Percentiles rank a stretch among this genome's conserved stretches.
phyloP scores from a whole-genome alignment of 208 protist genomes.

The Leishmania amazonensis region DNA sequence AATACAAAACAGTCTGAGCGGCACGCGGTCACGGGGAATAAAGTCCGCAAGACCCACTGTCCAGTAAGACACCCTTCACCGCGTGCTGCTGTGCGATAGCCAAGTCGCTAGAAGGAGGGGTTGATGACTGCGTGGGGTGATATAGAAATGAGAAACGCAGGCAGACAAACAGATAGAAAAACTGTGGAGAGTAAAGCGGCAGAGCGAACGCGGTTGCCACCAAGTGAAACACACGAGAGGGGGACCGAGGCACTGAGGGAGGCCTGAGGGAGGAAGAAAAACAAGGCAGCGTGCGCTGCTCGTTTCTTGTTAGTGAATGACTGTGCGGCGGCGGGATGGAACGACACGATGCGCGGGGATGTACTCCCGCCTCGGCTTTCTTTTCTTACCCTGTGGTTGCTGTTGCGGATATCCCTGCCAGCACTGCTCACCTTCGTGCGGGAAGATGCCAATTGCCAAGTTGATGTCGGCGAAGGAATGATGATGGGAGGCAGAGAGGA shows the following conservation, averaged over 20 bases:
- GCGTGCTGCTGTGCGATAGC: not conserved
- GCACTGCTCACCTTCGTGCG: not conserved
- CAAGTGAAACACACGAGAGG: not conserved
- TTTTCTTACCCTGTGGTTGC: not conserved
- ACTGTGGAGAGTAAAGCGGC: not conserved
- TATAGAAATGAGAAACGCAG: constrained; percentile 7
- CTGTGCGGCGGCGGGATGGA: not conserved
- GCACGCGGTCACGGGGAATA: not conserved
- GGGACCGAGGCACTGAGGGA: not conserved
- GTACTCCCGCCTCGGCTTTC: not conserved
- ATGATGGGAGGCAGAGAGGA: not conserved
- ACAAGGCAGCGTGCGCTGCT: not conserved
- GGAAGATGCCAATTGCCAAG: not conserved
- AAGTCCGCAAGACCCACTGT: not conserved
- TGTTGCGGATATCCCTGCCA: not conserved
- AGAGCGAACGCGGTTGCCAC: not conserved
- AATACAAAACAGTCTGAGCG: not conserved
- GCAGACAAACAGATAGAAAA: not conserved
- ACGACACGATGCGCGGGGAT: not conserved
- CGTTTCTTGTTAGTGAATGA: not conserved
- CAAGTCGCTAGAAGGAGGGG: not conserved
- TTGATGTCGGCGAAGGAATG: not conserved
- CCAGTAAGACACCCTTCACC: not conserved
- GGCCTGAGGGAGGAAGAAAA: not conserved
- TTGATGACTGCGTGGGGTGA: not conserved